A percentile compares a stretch with the other conserved stretches of the same genome.
phyloP scores from a whole-genome alignment of 164 flowering plant species.

The Protea cynaroides region DNA sequence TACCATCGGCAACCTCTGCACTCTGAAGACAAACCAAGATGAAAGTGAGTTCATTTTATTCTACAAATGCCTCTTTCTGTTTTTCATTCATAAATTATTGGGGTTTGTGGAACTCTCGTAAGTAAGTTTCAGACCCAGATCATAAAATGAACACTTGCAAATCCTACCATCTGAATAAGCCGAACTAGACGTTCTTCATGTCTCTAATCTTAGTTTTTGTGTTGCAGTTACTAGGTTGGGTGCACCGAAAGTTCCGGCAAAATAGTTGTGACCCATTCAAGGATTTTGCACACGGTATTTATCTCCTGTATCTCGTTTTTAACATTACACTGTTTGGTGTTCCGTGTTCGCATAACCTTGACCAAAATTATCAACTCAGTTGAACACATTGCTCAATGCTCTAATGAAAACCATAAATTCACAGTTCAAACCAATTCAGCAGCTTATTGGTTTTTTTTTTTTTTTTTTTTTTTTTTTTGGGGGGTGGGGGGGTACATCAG shows the following conservation, averaged over 20 bases:
- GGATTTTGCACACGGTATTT: slow-evolving; percentile 43
- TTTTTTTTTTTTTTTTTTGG: too few relatives aligned
- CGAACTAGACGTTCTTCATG: not conserved
- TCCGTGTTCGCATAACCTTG: too few relatives aligned
- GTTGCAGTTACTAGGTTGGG: slow-evolving; percentile 83
- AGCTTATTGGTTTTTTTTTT: too few relatives aligned
- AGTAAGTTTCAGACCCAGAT: too few relatives aligned
- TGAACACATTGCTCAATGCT: too few relatives aligned
- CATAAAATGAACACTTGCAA: not conserved
- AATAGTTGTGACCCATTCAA: slow-evolving; percentile 46
- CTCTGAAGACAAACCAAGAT: slow-evolving; percentile 16
- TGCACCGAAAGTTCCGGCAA: slow-evolving; percentile 82
- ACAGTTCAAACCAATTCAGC: too few relatives aligned
- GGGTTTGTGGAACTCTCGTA: too few relatives aligned
- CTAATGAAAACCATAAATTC: too few relatives aligned
- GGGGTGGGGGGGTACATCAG: too few relatives aligned
- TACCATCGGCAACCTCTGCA: not conserved
- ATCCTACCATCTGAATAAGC: too few relatives aligned
- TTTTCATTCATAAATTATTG: not conserved
- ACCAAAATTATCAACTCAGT: too few relatives aligned
- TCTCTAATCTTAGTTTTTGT: not conserved
- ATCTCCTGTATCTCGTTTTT: not conserved
- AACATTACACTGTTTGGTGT: too few relatives aligned
- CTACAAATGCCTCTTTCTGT: not conserved
- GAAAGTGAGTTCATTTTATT: slow-evolving; percentile 31